phyloP scores from a whole-genome alignment of 805 yeast genomes.

The Yamadazyma philogaea region DNA sequence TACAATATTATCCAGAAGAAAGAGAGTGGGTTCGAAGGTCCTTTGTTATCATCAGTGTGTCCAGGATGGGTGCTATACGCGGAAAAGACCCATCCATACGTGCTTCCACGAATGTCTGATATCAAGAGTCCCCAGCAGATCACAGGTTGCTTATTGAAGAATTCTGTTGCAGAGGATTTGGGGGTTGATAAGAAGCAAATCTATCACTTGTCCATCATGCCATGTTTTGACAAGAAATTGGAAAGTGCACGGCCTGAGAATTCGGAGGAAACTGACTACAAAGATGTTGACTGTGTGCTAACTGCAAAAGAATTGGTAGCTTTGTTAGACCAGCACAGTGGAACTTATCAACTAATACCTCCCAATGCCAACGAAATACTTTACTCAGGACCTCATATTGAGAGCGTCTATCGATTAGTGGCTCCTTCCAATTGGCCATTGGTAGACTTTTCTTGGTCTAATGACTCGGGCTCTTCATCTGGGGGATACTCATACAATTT shows the following conservation, averaged over 20 bases:
- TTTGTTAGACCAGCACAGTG: constrained; percentile 54
- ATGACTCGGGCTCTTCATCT: constrained; percentile 75
- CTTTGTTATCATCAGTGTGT: constrained; percentile 70
- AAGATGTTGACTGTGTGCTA: constrained; percentile 89
- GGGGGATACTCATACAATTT: constrained; percentile 88
- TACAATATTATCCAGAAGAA: constrained; percentile 44
- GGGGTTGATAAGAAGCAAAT: constrained; percentile 37
- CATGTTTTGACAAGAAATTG: constrained; percentile 93
- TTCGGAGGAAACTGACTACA: constrained; percentile 18
- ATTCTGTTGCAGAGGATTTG: constrained; percentile 35
- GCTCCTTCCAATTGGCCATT: constrained; percentile 67
- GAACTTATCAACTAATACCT: constrained; percentile 32
- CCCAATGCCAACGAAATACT: constrained; percentile 12
- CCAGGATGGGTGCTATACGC: constrained; percentile 98
- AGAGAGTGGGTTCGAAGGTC: constrained; percentile 30
- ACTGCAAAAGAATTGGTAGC: constrained; percentile 86
- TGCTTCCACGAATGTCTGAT: constrained; percentile 65
- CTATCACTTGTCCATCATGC: constrained; percentile 89
- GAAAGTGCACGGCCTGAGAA: constrained; percentile 88
- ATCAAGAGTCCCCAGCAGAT: constrained; percentile 92
- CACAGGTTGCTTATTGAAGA: constrained; percentile 75
- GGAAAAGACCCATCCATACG: constrained; percentile 89
- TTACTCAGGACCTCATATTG: constrained; percentile 10
- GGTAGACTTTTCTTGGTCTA: constrained; percentile 60
- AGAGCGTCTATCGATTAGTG: constrained; percentile 22